Base-by-base conservation (phyloP, 2,329 filamentous ascomycete genomes). In the Cryphonectria nitschkei region DNA sequence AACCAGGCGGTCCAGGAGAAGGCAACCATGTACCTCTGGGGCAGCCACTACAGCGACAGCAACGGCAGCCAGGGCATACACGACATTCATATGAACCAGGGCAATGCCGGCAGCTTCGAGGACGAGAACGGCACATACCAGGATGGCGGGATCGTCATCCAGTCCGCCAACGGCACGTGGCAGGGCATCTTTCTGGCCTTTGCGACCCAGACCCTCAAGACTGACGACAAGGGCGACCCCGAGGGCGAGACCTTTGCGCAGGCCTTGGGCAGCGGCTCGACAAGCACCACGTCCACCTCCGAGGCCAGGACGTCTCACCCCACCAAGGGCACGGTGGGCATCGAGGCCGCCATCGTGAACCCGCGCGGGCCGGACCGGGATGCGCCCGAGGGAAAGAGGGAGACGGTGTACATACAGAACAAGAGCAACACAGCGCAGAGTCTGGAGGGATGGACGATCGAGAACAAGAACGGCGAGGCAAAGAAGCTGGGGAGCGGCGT, bases 141-240 rank as follows among this genome's bases (percentile, higher is more conserved):
- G 69, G 81, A 82, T 73, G 81, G 81, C 6, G 79, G 75, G 1
- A 72, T 82, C 65, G 64, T 82, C 1, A 75, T 82, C 39, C 73
- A 78, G 56, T 81, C 79, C 60, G 71, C 76, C 22, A 78, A 81
- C 69, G 77, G 77, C 5, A 79, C 81, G 69, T 82, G 80, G 78
- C 77, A 81, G 74, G 80, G 75, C 9, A 75, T 82, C 11, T 82
- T 82, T 70, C 69, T 82, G 37, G 81, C 80, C 3, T 82, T 82
- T 75, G 80, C 80, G 1, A 76, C 76, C 19, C 79, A 82, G 76
- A 75, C 75, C 11, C 74, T 78, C 39, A 77, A 79, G 37, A 82
- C 81, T 2, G 77, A 82, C 72, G 75, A 76, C 52, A 62, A 72
- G 22, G 75, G 75, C 32, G 39, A 74, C 32, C 72, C 75, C 8